Evolutionary conservation across 495 filamentous ascomycete genomes (phyloP), one percentile per base, ranked within the genome.

Genomic region (Aspergillus ostianus): DNA sequence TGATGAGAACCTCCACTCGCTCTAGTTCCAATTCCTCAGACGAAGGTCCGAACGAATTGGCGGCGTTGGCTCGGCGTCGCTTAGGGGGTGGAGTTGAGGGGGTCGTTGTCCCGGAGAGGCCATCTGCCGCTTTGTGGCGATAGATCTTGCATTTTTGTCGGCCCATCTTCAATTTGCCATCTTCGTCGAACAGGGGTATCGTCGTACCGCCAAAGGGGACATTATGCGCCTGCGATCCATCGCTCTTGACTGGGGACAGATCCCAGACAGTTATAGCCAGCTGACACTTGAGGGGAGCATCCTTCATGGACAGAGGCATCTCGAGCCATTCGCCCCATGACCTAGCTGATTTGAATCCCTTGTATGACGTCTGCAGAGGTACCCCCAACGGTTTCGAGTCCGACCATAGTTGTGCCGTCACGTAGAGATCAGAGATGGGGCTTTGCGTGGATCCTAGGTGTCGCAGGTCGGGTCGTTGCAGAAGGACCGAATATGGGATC

Each of bases 231-330:
- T 85, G 80, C 6, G 84, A 76, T 46, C 83, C 82, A 44, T 84
- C 73, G 36, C 86, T 83, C 29, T 86, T 85, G 19, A 87, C 83
- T 4, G 93, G 91, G 6, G 91, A 94, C 21, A 98, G 71, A 67
- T 99, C 94, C 95, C 94, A 97, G 55, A 97, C 75, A 12, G 94
- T 99, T 49, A 99, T 90, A 12, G 95, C 94, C 29, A 99, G 81
- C 65, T 91, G 90, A 2, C 91, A 83, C 58, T 86, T 87, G 27
- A 88, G 74, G 20, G 93, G 92, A 4, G 93, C 82, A 51, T 87
- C 86, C 49, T 90, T 86, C 63, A 97, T 92, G 2, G 81, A 82
- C 66, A 96, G 84, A 13, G 95, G 93, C 50, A 99, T 73, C 12
- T 85, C 85, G 27, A 99, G 83, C 95, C 95, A 99, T 76, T 99